Evolutionary conservation across 306 rosid genomes (phyloP), one percentile per base, ranked within the genome.

Genomic region (Nissolia schottii): DNA sequence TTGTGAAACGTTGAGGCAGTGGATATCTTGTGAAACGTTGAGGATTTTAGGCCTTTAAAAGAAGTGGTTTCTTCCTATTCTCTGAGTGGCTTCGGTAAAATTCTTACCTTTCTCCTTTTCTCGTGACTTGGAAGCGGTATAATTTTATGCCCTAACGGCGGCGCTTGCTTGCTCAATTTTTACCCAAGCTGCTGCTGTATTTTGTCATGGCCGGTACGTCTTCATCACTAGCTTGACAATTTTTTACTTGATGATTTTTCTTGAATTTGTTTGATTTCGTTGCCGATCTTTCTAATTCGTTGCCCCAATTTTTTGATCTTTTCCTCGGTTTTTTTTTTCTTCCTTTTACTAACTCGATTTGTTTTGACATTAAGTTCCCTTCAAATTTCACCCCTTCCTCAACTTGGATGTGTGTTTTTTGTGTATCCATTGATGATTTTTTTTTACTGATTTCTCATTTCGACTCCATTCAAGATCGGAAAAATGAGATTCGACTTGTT

Each of bases 141-240:
- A 43, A 20, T 10, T 31, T 75, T 35, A 16, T 19, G 7, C 1
- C 6, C 12, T 14, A 54, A 0, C 8, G 0, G 8, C 37, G 11
- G 27, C 15, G 3, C 0, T 29, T 28, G 57, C 16, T 71, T 15
- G 2, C 16, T 65, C 11, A 1, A 22, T 0, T 48, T 66, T 64
- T 22, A 3, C 16, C 18, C 25, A 50, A 60, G 43, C 63, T 78
- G 49, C 6, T 22, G 32, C 3, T 41, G 23, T 11, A 10, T 57
- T 24, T 40, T 70, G 1, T 14, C 13, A 70, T 70, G 68, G n/a
- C n/a, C n/a, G 69, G 74, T 73, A 54, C 58, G 28, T 50, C 28
- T 75, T 64, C 9, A 46, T 14, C 18, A 24, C 50, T 28, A 40
- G 13, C n/a, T 31, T 0, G 4, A 0, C 7, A 37, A 15, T 18